A percentile compares a stretch with the other conserved stretches of the same genome.
These are phyloP conservation scores for Bipolaris gigantea DNA, from an alignment of 2,329 filamentous ascomycete species.

Conservation along the genomic window DNA sequence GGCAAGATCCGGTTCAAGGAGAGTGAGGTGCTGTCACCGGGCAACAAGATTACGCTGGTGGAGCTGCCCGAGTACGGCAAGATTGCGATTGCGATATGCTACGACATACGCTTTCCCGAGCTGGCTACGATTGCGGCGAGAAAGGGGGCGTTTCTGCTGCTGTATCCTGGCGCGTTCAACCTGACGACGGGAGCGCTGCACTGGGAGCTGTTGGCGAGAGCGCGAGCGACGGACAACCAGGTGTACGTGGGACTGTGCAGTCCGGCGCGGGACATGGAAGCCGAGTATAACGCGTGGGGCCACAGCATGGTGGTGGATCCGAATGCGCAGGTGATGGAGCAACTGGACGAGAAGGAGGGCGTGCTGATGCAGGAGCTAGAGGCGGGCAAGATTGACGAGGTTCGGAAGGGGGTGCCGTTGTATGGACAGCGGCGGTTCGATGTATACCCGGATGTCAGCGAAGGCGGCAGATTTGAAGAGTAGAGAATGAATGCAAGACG, in stretches of 20 bases:
- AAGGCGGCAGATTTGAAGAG: conserved; percentile 55
- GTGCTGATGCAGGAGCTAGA: conserved; percentile 66
- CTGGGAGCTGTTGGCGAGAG: conserved; percentile 82
- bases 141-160: conserved; percentile 79
- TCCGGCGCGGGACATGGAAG: conserved; percentile 76
- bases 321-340: conserved; percentile 76
- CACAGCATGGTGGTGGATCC: conserved; percentile 89
- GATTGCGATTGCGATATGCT: conserved; percentile 90
- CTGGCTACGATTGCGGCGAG: conserved; percentile 86
- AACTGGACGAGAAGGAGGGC: conserved; percentile 77
- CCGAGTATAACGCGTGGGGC: conserved; percentile 86
- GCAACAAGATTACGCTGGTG: conserved; percentile 81
- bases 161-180: conserved; percentile 98
- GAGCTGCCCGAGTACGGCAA: conserved; percentile 87
- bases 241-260: conserved; percentile 91
- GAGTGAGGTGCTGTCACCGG: conserved; percentile 83
- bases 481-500: conserved; percentile 2
- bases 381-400: conserved; percentile 47
- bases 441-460: conserved; percentile 87
- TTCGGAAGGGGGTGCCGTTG: conserved; percentile 74
- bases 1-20: conserved; percentile 91
- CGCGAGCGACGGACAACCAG: conserved; percentile 90
- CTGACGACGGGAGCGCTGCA: conserved; percentile 88
- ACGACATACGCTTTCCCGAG: conserved; percentile 96
- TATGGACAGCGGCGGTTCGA: conserved; percentile 87